These are phyloP conservation scores for Tulasnella sp. DNA, from an alignment of 768 basidiomycete species.

Conservation along the genomic window DNA sequence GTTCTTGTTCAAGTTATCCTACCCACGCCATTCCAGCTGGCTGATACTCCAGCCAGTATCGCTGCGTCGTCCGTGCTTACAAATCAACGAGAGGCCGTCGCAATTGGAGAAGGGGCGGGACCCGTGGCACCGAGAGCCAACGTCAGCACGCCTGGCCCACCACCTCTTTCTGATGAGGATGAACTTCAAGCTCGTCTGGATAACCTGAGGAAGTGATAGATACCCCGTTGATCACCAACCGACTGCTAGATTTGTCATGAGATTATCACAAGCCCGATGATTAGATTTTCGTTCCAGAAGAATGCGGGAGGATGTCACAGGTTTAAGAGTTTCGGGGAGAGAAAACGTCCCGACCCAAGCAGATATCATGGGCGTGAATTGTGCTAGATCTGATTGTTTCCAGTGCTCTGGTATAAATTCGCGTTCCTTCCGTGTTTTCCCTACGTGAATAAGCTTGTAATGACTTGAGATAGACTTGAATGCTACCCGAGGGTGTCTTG, in stretches of 20 bases:
- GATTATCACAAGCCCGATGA: too few species aligned
- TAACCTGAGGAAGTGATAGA: constrained; percentile 44
- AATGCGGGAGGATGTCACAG: too few species aligned
- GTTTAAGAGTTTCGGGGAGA: too few species aligned
- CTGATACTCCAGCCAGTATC: constrained; percentile 69
- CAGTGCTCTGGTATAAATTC: too few species aligned
- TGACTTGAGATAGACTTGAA: too few species aligned
- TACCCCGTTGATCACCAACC: not conserved
- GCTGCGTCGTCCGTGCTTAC: constrained; percentile 48
- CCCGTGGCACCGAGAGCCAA: constrained; percentile 26
- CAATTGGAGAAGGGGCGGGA: constrained; percentile 59
- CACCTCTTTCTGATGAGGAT: constrained; percentile 64
- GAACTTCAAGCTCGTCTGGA: constrained; percentile 89
- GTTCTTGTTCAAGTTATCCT: not conserved
- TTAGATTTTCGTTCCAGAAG: too few species aligned
- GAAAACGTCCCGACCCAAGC: too few species aligned
- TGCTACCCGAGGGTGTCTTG: too few species aligned
- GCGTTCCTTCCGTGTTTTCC: too few species aligned
- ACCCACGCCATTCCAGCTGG: constrained; percentile 42
- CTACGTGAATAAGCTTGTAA: too few species aligned
- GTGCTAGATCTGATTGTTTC: too few species aligned
- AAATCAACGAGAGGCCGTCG: constrained; percentile 65
- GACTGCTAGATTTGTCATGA: too few species aligned
- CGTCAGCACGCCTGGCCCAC: constrained; percentile 32
- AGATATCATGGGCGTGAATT: not conserved